Evolutionary conservation across 371 early-diverging fungal species (phyloP).

Genomic region (Lichtheimia ornata): DNA sequence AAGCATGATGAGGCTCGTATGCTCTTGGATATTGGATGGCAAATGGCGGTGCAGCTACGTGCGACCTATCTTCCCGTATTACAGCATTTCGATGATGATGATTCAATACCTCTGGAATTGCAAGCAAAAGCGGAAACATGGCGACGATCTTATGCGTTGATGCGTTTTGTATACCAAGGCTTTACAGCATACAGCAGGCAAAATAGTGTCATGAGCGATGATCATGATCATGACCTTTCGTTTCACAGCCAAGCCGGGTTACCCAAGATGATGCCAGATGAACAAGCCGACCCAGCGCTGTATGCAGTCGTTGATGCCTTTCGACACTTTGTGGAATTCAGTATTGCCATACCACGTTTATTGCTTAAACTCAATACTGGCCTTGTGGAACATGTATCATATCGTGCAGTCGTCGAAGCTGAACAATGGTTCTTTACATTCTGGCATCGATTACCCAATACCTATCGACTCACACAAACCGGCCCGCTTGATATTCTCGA

Average conservation of each 20-base stretch:
- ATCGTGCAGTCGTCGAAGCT: not conserved
- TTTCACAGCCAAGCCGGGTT: not conserved
- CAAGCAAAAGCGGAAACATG: not conserved
- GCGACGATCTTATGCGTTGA: not conserved
- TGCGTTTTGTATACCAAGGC: not conserved
- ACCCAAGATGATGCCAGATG: not conserved
- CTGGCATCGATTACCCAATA: not conserved
- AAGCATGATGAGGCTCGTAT: not conserved
- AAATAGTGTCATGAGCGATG: not conserved
- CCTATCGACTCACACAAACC: not conserved
- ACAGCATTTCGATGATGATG: not conserved
- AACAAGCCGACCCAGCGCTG: not conserved
- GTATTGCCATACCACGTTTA: not conserved
- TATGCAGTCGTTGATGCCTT: not conserved
- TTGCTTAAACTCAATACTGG: not conserved
- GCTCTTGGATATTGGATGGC: not conserved
- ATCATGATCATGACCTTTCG: not conserved
- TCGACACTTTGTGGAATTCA: not conserved
- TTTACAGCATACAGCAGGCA: not conserved
- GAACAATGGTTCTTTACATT: not conserved
- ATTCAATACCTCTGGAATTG: not conserved
- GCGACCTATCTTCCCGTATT: not conserved
- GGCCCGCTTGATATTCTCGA: not conserved
- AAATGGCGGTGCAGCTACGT: not conserved
- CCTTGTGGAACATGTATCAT: not conserved